Base-by-base conservation (phyloP, 257 asterid genomes). In the Fraxinus anomala region DNA sequence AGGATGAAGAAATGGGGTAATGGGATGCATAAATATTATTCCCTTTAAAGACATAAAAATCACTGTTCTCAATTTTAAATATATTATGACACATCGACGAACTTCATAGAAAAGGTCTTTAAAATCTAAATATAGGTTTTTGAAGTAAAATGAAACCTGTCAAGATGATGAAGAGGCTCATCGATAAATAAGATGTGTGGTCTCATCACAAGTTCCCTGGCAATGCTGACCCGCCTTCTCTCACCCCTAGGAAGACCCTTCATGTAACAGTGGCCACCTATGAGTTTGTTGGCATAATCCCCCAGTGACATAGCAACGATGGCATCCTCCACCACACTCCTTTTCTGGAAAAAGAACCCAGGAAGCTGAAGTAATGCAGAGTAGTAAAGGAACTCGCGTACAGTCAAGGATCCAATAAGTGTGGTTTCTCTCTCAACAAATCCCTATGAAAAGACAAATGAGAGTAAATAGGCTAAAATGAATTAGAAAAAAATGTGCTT, bases 341-440 rank as follows among this genome's bases (percentile, higher is more conserved):
- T 91, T 83, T 88, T 93, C 82, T 84, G 89, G 68, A 73, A 84
- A 82, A 91, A 85, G 88, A 92, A 93, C 78, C 98, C 97, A 6
- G 95, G 97, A 86, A 93, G 96, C 91, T 96, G 99, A 84, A 96
- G 97, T 85, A 92, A 77, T 78, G 97, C 97, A 54, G 99, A 92
- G 89, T 96, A 93, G 88, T 93, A 89, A 79, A 96, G 97, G 91
- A 91, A 93, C 89, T 96, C 99, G 14, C 98, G 97, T 82, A 96
- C 98, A 16, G 99, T 93, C 86, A 96, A 85, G 44, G 99, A 93
- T 82, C 94, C 99, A 63, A 96, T 91, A 77, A 96, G 94, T 40
- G 95, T 79, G 70, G 95, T 93, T 85, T 93, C 98, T 86, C 97
- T 89, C 54, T 93, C 93, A 68, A 93, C 98, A 80, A 79, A 96